Base-by-base conservation (phyloP, 2,329 filamentous ascomycete species). In the Cladosporium sp. region DNA sequence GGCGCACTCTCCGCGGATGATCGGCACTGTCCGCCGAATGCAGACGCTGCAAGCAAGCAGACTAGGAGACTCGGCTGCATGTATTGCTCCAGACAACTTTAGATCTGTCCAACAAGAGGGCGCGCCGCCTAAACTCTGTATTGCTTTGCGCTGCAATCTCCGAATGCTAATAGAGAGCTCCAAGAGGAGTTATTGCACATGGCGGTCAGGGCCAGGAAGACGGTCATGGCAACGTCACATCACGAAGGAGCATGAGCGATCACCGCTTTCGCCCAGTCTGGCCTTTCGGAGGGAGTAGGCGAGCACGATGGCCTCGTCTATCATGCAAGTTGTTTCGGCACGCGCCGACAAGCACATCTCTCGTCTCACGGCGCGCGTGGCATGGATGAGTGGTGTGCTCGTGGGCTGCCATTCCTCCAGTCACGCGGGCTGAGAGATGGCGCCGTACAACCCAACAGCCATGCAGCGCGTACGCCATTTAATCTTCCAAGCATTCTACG, bases 341-440 rank as follows among this genome's bases (percentile, higher is more conserved):
- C 29, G 37, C 29, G n/a, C 60, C 46, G 60, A 62, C 28, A 55
- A 31, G 60, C 60, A 55, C 60, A 62, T 62, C 33, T 53, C 29
- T 53, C 28, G 21, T 26, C 18, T n/a, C 28, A 46, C 40, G 40
- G 40, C 40, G 52, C 52, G 52, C 52, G 52, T 55, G 52, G 52
- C 52, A 53, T 55, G 52, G 52, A 16, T n/a, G 40, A 11, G n/a
- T 31, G 52, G 52, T 55, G 52, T 55, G 52, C 52, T 31, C 12
- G n/a, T 23, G 35, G 11, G 23, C 37, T 46, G 26, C 21, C 40
- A 14, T n/a, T 12, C 40, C 37, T 40, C 49, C 49, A 62, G 59
- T 53, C 60, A 53, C 31, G 46, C 60, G 59, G 44, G 49, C 52
- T 62, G 29, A 37, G 21, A 31, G 21, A 55, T 33, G 26, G 57